Conservation (phyloP, 2,329 filamentous ascomycete genomes). For the Zymoseptoria ardabiliae region DNA sequence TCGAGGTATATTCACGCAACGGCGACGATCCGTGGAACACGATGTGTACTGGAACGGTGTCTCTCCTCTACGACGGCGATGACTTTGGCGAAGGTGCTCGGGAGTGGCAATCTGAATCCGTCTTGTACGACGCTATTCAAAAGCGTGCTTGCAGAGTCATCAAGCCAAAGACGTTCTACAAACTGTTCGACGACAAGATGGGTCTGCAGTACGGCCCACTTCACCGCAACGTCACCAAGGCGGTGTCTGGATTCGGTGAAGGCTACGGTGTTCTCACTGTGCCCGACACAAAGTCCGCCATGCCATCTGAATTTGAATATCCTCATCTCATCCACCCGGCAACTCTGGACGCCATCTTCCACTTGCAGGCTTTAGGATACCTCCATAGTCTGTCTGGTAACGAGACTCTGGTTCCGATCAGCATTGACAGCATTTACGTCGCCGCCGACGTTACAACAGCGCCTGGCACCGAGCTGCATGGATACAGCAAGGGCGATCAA, state of each 20-base stretch:
- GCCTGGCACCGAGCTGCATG: neutral
- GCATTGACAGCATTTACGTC: slow-evolving; percentile 8
- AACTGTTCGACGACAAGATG: slow-evolving; percentile 6
- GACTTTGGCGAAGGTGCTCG: neutral
- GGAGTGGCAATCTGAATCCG: neutral
- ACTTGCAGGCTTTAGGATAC: slow-evolving; percentile 23
- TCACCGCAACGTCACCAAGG: slow-evolving; percentile 9
- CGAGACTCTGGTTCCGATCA: slow-evolving; percentile 10
- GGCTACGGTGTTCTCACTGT: slow-evolving; percentile 6
- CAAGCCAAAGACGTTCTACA: slow-evolving; percentile 1
- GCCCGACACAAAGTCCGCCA: slow-evolving; percentile 39
- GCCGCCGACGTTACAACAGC: slow-evolving; percentile 2
- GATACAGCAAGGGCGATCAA: slow-evolving; percentile 1
- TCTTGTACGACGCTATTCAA: neutral
- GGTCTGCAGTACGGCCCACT: slow-evolving; percentile 13
- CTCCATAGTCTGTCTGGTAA: neutral
- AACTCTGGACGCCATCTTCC: slow-evolving; percentile 51
- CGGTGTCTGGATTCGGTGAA: slow-evolving; percentile 1
- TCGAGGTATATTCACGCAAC: slow-evolving; percentile 3
- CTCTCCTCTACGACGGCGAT: neutral
- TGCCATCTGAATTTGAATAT: slow-evolving; percentile 50
- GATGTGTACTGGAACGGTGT: slow-evolving; percentile 2
- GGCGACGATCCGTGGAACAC: slow-evolving; percentile 3
- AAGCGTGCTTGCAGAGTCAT: neutral
- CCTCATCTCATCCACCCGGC: slow-evolving; percentile 51